Base-by-base conservation (phyloP, 495 filamentous ascomycete species). In the Apodospora peruviana region DNA sequence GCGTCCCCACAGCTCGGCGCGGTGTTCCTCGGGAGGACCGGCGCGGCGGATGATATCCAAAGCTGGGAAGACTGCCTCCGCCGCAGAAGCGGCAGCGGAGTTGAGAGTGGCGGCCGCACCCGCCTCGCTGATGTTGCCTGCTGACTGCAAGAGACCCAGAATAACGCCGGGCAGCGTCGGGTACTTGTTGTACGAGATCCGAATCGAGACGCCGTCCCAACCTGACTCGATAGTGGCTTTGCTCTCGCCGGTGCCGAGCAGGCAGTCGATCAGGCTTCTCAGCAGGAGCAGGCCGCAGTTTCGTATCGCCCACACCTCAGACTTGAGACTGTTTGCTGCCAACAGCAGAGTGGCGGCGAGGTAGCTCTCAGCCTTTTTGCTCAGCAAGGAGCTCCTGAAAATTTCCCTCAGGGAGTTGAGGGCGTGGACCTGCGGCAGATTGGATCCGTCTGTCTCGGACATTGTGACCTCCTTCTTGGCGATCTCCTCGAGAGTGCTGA, bases 241-340 rank as follows among this genome's bases (percentile, higher is more conserved):
- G 56, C 75, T 74, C 47, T 84, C 81, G 20, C 75, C 77, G 0
- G 77, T 84, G 3, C 86, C 84, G 10, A 89, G 77, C 45, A 96
- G 74, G 19, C 82, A 79, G 47, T 86, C 88, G 22, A 94, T 81
- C 2, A 96, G 64, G 50, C 87, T 86, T 39, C 90, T 80, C 58
- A 96, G 82, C 5, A 98, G 79, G 73, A 97, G 85, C 25, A 97
- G 69, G 20, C 91, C 89, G 47, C 88, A 95, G 57, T 98, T 98
- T 1, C 90, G 81, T 51, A 98, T 88, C 2, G 90, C 84, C 93
- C 93, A 98, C 77, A 79, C 41, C 66, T 79, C 69, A 9, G 79
- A 83, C 43, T 74, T 83, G 5, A 97, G 72, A 49, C 82, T 85
- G 25, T 75, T 72, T 11, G 86, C 85, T 7, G 89, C 90, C 32